Percentiles rank a stretch among this genome's conserved stretches.
phyloP scores from a whole-genome alignment of 306 rosid species.

The Vachellia pachyceras region DNA sequence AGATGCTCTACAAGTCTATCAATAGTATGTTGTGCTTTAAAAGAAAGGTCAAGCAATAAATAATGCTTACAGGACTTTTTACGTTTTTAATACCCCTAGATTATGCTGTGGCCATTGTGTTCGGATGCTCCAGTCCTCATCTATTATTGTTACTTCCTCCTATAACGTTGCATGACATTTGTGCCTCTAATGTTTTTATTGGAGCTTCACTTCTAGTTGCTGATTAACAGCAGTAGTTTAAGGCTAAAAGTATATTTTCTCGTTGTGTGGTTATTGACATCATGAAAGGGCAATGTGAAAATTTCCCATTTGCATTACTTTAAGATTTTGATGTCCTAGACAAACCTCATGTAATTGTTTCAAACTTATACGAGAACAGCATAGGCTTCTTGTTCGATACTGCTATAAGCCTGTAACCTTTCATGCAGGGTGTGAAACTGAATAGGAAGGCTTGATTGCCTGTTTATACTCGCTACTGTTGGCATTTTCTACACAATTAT shows the following conservation, averaged over 20 bases:
- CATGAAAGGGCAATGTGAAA: neutral
- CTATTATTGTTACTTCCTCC: slow-evolving; percentile 1
- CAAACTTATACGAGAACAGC: neutral
- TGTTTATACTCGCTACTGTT: neutral
- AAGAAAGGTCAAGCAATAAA: neutral
- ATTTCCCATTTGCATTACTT: neutral
- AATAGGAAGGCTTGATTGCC: neutral
- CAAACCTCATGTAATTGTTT: neutral
- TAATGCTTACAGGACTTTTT: neutral
- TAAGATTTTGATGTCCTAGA: neutral
- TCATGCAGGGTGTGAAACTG: neutral
- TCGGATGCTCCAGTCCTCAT: neutral
- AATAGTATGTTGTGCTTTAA: neutral
- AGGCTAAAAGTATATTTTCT: neutral
- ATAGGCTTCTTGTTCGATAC: neutral
- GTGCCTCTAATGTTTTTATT: neutral
- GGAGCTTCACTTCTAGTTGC: neutral
- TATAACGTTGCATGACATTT: slow-evolving; percentile 1
- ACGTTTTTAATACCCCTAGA: neutral
- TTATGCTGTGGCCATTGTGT: neutral
- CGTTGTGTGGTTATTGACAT: neutral
- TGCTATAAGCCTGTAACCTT: neutral
- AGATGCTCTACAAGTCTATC: neutral
- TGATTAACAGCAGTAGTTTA: neutral
- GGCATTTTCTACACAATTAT: neutral